Base-by-base conservation (phyloP, 75 land plant genomes). In the Pseudotsuga menziesii region DNA sequence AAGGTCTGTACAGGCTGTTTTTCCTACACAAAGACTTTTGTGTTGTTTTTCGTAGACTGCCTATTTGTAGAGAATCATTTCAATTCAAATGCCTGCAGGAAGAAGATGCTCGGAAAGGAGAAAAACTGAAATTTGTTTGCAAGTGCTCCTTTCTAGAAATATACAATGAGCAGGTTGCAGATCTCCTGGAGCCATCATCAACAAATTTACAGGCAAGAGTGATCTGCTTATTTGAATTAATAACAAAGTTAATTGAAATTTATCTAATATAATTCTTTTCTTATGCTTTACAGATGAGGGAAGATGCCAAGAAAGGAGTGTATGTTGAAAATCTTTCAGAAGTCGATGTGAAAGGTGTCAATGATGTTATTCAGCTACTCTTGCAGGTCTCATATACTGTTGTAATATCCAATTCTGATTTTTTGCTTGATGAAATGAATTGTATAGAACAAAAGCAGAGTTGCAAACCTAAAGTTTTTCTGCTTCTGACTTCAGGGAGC, bases 131-230 rank as follows among this genome's bases (percentile, higher is more conserved):
- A 52, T 96, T 89, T 75, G 66, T 81, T 41, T 92, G 95, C 75
- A 96, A 84, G 83, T 94, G 98, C 79, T 96, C 99, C 26, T 96
- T 96, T 78, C 60, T 96, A 76, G 98, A 96, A 77, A 94, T 97
- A 80, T 97, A 97, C 73, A 97, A 97, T 86, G 98, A 96, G 78
- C 99, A 96, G 41, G 92, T 96, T 77, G 82, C 94, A 73, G 99
- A 96, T 86, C 89, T 96, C 78, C 81, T 96, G 59, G 93, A 96
- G 56, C 95, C 99, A 39, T 88, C 91, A 15, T 88, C 97, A 22
- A 78, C 74, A 39, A 96, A 96, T 80, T 85, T 96, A 62, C 99
- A 96, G 91, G 99, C 89, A 77, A 35, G 75, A 55, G 57, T 55
- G 17, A 73, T 11, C 13, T 25, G 16, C 48, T 72, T 72, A 39